phyloP scores from a whole-genome alignment of 495 filamentous ascomycete genomes.

The Ascobolus immersus region DNA sequence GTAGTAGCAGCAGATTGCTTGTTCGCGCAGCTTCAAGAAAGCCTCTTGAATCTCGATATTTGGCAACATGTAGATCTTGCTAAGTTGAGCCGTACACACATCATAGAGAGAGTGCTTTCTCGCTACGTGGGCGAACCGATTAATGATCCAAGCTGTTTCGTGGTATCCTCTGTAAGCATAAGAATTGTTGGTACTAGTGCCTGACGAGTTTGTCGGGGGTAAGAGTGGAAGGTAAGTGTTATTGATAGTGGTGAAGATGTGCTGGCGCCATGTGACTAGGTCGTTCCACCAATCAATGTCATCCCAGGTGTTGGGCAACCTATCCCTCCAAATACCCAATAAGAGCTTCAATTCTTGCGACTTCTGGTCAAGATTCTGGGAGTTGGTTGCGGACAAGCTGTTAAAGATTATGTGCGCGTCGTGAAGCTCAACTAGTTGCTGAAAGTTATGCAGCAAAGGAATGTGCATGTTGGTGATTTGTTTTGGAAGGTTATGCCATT shows the following conservation, averaged over 20 bases:
- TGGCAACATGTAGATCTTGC: slow-evolving; percentile 89
- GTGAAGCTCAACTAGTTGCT: slow-evolving; percentile 92
- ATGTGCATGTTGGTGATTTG: slow-evolving; percentile 90
- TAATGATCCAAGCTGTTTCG: slow-evolving; percentile 99
- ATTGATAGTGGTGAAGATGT: slow-evolving; percentile 96
- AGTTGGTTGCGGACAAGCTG: slow-evolving; percentile 63
- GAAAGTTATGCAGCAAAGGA: slow-evolving; percentile 87
- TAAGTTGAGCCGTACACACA: slow-evolving; percentile 88
- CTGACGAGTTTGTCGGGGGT: slow-evolving; percentile 52
- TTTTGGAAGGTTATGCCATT: slow-evolving; percentile 89
- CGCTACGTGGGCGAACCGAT: slow-evolving; percentile 91
- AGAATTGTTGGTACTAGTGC: slow-evolving; percentile 38
- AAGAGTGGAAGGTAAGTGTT: slow-evolving; percentile 67
- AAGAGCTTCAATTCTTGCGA: slow-evolving; percentile 88
- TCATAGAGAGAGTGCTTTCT: slow-evolving; percentile 91
- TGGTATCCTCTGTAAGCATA: slow-evolving; percentile 95
- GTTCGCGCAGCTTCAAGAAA: slow-evolving; percentile 87
- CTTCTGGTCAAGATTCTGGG: slow-evolving; percentile 68
- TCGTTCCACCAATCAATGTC: slow-evolving; percentile 99
- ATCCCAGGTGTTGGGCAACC: slow-evolving; percentile 93
- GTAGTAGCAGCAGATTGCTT: slow-evolving; percentile 96
- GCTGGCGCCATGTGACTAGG: slow-evolving; percentile 93
- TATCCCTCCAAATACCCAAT: slow-evolving; percentile 81
- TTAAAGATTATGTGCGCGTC: slow-evolving; percentile 88
- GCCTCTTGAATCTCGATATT: slow-evolving; percentile 99